Evolutionary conservation across 1,284 basidiomycete genomes (phyloP).

Genomic region (Trichosporon faecale): DNA sequence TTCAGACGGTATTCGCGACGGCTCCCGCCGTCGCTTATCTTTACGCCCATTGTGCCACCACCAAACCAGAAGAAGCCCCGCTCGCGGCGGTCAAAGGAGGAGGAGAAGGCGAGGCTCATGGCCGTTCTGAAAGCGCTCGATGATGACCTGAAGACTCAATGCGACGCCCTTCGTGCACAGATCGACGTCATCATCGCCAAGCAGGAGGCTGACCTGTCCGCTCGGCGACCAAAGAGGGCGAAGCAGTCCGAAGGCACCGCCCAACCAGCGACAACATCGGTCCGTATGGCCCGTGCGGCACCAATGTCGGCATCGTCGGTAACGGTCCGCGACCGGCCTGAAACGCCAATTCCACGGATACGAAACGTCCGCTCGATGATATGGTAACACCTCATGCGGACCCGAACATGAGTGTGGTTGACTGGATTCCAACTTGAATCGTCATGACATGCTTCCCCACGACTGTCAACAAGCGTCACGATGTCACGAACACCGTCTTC

Average conservation of each 20-base stretch:
- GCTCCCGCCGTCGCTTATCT: neutral
- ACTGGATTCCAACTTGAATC: neutral
- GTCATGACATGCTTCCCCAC: neutral
- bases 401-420: neutral
- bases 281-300: neutral
- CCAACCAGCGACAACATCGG: neutral
- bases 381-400: neutral
- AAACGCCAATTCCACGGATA: neutral
- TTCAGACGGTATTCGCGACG: neutral
- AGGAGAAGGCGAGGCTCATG: neutral
- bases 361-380: neutral
- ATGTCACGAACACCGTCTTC: neutral
- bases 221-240: neutral
- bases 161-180: neutral
- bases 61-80: neutral
- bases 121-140: neutral
- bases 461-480: neutral
- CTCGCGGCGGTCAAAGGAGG: neutral
- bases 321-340: neutral
- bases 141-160: neutral
- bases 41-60: neutral
- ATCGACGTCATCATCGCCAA: constrained; percentile 5
- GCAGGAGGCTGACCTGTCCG: neutral
- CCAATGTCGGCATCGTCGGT: neutral
- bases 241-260: neutral